Evolutionary conservation across 768 basidiomycete species (phyloP), one percentile per base, ranked within the genome.

Genomic region (Xerocomellus chrysenteron): DNA sequence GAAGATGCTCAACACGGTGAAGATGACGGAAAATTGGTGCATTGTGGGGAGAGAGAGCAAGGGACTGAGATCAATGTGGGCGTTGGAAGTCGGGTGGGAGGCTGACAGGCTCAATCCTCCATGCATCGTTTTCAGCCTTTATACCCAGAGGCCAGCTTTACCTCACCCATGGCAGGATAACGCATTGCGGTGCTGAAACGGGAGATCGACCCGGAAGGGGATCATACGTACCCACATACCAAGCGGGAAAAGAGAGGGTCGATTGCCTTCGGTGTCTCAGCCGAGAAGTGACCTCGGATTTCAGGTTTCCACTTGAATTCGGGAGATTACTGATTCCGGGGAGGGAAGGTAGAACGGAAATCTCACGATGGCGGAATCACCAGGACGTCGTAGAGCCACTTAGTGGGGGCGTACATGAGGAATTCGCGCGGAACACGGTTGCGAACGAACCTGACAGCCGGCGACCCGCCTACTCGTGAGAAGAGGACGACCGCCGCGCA

Each of bases 1-100:
- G 60, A 78, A 73, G 50, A 77, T 68, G 67, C 79, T 73, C 65
- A 85, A 59, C 30, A 76, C 65, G 57, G 69, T 54, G 51, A 78
- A 54, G 53, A 76, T 33, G 63, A 66, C 48, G n/a, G 49, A 46
- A 26, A 63, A 9, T n/a, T 19, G 54, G 62, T 52, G 47, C 70
- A 72, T 72, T 2, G 13, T 54, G 55, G 19, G 24, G 4, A 8
- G 3, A 4, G n/a, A 21, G 40, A 32, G 17, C 21, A 35, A 32
- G 54, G 35, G 45, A 16, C 21, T 39, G 37, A 39, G 37, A 47
- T 44, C 6, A 32, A 24, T 32, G 19, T 28, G 33, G 39, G 32
- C 6, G 46, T 50, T 47, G 49, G 36, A 42, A 44, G 30, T 43
- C 45, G 35, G 43, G 51, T n/a, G 49, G 48, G 60, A 43, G 53